phyloP scores from a whole-genome alignment of 2,329 filamentous ascomycete species.

The Fusarium keratoplasticum region DNA sequence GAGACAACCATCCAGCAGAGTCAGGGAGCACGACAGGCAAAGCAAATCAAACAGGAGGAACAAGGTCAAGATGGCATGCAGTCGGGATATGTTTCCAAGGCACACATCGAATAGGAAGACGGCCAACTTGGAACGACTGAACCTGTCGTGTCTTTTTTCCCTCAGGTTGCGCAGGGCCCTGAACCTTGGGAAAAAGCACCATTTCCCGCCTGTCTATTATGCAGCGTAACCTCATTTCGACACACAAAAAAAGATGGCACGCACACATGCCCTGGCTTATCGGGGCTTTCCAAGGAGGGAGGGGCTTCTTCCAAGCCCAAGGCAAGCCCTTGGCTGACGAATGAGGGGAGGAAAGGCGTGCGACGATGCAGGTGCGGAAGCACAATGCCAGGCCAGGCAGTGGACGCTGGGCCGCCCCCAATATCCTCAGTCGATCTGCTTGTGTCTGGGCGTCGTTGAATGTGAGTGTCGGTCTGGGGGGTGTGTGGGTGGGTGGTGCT shows the following conservation, averaged over 20 bases:
- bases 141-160: conserved; percentile 15
- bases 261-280: conserved; percentile 26
- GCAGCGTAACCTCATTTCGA: conserved; percentile 14
- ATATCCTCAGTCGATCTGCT: conserved; percentile 23
- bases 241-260: conserved; percentile 1
- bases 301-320: conserved; percentile 8
- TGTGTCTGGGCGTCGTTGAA: neutral
- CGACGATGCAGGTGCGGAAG: conserved; percentile 33
- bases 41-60: neutral
- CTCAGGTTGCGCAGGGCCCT: neutral
- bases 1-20: conserved; percentile 9
- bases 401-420: neutral
- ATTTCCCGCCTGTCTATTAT: conserved; percentile 9
- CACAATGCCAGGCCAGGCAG: conserved; percentile 7
- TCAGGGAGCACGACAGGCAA: conserved; percentile 9
- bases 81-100: neutral
- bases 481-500: neutral
- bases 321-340: conserved; percentile 20
- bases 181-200: neutral
- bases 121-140: neutral
- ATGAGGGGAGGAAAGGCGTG: conserved; percentile 22
- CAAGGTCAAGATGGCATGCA: neutral
- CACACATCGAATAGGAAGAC: conserved; percentile 11
- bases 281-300: conserved; percentile 14
- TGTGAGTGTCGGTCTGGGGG: neutral